Evolutionary conservation across 805 yeast species (phyloP).

Genomic region (Phaffomyces opuntiae): DNA sequence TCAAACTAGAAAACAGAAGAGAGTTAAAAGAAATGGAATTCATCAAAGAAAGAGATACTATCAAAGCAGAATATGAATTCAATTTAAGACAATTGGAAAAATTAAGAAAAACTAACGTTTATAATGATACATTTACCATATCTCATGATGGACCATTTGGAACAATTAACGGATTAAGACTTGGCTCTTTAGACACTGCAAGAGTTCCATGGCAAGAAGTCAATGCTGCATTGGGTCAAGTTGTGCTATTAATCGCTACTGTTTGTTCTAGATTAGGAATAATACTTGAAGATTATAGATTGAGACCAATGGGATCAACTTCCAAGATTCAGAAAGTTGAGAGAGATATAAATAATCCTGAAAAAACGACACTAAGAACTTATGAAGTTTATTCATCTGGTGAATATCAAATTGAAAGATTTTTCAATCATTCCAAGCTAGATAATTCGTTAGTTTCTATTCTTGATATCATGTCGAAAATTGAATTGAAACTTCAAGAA

Average conservation of each 20-base stretch:
- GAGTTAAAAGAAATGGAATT: conserved; percentile 47
- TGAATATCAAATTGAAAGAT: conserved; percentile 63
- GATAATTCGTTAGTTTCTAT: conserved; percentile 80
- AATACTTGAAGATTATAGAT: conserved; percentile 48
- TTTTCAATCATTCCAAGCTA: conserved; percentile 66
- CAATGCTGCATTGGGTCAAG: conserved; percentile 86
- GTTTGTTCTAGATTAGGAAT: conserved; percentile 51
- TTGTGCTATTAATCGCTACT: conserved; percentile 62
- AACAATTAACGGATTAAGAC: conserved; percentile 74
- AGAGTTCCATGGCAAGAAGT: conserved; percentile 85
- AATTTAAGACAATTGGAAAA: conserved; percentile 62
- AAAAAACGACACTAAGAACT: conserved; percentile 27
- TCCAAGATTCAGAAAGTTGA: conserved; percentile 63
- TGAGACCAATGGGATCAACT: conserved; percentile 79
- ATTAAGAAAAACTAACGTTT: conserved; percentile 71
- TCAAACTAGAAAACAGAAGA: conserved; percentile 45
- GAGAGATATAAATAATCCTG: conserved; percentile 27
- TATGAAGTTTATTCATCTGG: conserved; percentile 55
- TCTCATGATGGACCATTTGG: conserved; percentile 83
- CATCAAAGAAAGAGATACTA: conserved; percentile 50
- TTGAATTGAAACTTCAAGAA: conserved; percentile 27
- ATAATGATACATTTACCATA: conserved; percentile 74
- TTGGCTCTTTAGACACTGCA: conserved; percentile 59
- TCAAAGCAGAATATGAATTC: conserved; percentile 54
- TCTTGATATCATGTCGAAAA: conserved; percentile 45